These are phyloP conservation scores for Conoideocrella luteorostrata DNA, from an alignment of 2,329 filamentous ascomycete genomes.

Conservation along the genomic window DNA sequence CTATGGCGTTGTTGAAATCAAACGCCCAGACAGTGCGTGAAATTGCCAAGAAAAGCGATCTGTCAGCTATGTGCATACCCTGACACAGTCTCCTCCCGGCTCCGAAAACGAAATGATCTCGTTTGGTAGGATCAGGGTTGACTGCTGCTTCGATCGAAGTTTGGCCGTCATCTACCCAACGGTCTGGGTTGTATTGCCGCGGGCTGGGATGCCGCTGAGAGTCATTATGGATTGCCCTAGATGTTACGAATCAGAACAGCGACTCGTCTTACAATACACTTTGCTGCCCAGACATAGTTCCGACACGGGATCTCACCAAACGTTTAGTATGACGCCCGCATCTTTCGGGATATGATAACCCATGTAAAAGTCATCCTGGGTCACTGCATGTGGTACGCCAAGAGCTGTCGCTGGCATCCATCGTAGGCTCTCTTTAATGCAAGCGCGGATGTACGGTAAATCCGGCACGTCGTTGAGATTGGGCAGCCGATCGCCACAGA, in stretches of 20 bases:
- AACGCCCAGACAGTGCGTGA: conserved; percentile 44
- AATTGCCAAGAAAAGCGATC: conserved; percentile 39
- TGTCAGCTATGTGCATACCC: conserved; percentile 48
- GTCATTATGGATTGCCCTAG: conserved; percentile 16
- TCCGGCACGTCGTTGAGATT: conserved; percentile 31
- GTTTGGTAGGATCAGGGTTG: conserved; percentile 29
- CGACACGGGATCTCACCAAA: too few species aligned
- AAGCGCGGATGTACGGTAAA: conserved; percentile 39
- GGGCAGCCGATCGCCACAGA: conserved; percentile 30
- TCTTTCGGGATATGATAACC: conserved; percentile 37
- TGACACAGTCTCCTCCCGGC: conserved; percentile 51
- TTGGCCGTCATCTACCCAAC: conserved; percentile 19
- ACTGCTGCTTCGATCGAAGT: conserved; percentile 22
- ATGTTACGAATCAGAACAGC: too few species aligned
- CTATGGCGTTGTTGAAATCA: too few species aligned
- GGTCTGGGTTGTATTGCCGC: conserved; percentile 5
- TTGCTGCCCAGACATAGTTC: too few species aligned
- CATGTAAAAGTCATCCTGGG: conserved; percentile 29
- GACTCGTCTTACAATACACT: too few species aligned
- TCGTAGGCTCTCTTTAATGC: conserved; percentile 39
- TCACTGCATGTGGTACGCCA: conserved; percentile 31
- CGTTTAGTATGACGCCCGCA: conserved; percentile 33
- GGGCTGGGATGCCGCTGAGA: conserved; percentile 6
- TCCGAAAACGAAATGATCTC: conserved; percentile 50
- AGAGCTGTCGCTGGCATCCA: conserved; percentile 37